phyloP scores from a whole-genome alignment of 106 monocot genomes.

The Dioscorea alata region DNA sequence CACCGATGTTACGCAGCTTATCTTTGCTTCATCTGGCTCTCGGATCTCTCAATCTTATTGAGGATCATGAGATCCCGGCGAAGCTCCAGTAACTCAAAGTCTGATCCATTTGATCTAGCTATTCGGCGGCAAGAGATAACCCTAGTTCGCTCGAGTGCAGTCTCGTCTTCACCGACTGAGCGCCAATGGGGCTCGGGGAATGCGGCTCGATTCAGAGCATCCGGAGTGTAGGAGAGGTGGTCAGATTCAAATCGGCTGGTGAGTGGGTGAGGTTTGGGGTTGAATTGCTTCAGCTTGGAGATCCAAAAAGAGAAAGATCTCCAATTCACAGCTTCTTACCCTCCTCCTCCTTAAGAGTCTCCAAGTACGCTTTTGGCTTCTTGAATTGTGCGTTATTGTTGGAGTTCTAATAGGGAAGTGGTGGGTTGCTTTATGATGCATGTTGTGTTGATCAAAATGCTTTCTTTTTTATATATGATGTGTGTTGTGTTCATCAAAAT shows the following conservation, averaged over 20 bases:
- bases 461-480: too few relatives aligned
- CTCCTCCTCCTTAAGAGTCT: neutral
- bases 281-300: conserved; percentile 18
- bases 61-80: neutral
- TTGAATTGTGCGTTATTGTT: too few relatives aligned
- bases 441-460: too few relatives aligned
- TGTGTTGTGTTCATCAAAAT: too few relatives aligned
- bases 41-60: neutral
- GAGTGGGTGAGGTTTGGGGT: neutral
- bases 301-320: conserved; percentile 19
- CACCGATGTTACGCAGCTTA: neutral
- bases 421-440: too few relatives aligned
- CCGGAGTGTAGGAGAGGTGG: conserved; percentile 4
- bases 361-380: neutral
- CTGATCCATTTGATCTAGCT: neutral
- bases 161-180: conserved; percentile 29
- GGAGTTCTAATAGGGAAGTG: neutral
- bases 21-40: neutral
- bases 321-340: conserved; percentile 2
- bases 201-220: conserved; percentile 1
- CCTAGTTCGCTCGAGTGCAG: neutral
- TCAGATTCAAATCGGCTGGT: neutral
- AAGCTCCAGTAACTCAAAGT: neutral
- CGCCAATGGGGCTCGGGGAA: conserved; percentile 10
- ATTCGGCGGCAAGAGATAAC: neutral